Evolutionary conservation across 1,139 yeast species (phyloP), one percentile per base, ranked within the genome.

Genomic region (Lodderomyces orthopsilosis): DNA sequence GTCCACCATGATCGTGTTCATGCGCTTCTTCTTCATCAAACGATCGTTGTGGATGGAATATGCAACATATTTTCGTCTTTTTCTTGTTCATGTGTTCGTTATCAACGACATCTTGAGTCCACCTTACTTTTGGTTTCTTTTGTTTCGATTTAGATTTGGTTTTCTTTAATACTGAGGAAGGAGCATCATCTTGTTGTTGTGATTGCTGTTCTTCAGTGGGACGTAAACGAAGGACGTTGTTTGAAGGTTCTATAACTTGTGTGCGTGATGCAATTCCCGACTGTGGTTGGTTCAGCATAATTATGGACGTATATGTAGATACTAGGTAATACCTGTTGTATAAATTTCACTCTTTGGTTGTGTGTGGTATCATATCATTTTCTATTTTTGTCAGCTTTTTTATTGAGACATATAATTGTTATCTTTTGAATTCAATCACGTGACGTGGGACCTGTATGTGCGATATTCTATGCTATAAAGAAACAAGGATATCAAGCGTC

Each of bases 11-110:
- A 19, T 48, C 42, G 10, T 42, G 40, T 9, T 45, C 43, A 24
- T 48, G 46, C 12, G 41, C 50, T 1, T 38, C 34, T 30, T 46
- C 80, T 47, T 81, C 87, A 30, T 80, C 93, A 55, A 83, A 85
- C 52, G 81, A 84, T 32, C 81, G 71, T 41, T 84, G 85, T 2
- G 96, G 96, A 57, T 89, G 96, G 66, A 85, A 93, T 18, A 93
- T 91, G 54, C 98, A 91, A 60, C 98, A 93, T n/a, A 91, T 84
- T 63, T 91, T 93, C 15, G 95, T 79, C 61, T 89, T 90, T 67
- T 91, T 91, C 68, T 79, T 86, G 57, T 84, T 78, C 85, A 93
- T 72, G 59, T 85, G 68, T 63, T 91, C 98, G 58, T 91, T 91
- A 63, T 91, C 98, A 5, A 91, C 73, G 4, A 89, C 93, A 41